Conservation (phyloP, 192 early-diverging fungal genomes). For the Coemansia sp. region DNA sequence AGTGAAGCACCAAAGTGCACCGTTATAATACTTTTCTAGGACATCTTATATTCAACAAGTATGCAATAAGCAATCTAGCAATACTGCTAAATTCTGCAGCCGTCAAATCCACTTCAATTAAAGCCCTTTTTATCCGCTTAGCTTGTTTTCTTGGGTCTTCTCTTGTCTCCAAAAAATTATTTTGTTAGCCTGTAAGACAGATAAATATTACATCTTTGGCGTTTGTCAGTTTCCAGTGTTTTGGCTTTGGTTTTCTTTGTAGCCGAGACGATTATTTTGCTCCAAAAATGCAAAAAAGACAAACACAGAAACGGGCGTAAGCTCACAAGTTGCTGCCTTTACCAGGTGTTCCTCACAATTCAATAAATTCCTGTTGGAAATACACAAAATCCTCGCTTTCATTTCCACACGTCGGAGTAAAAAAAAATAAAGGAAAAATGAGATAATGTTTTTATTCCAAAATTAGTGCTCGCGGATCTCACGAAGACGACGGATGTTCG, state of each 20-base stretch:
- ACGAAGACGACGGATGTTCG: slow-evolving; percentile 97
- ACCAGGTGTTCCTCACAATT: no score
- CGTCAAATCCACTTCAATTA: not conserved
- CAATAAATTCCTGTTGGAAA: not conserved
- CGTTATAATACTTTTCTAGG: not conserved
- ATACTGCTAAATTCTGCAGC: slow-evolving; percentile 2
- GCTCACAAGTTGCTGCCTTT: no score
- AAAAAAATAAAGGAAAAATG: slow-evolving; percentile 8
- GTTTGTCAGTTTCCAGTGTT: no score
- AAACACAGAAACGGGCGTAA: not conserved
- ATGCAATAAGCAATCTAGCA: not conserved
- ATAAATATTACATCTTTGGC: no score
- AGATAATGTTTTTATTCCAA: slow-evolving; percentile 2
- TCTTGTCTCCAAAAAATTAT: not conserved
- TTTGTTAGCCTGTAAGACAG: not conserved
- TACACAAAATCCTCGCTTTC: not conserved
- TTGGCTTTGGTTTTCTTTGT: no score
- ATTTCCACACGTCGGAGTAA: not conserved
- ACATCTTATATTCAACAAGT: not conserved
- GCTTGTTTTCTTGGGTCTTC: not conserved
- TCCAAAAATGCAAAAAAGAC: not conserved
- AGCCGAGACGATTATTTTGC: no score
- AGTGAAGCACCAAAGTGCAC: not conserved
- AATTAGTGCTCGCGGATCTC: slow-evolving; percentile 87
- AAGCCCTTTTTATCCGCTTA: not conserved